Evolutionary conservation across 2,329 filamentous ascomycete species (phyloP), one percentile per base, ranked within the genome.

Genomic region (Penicillium palitans): DNA sequence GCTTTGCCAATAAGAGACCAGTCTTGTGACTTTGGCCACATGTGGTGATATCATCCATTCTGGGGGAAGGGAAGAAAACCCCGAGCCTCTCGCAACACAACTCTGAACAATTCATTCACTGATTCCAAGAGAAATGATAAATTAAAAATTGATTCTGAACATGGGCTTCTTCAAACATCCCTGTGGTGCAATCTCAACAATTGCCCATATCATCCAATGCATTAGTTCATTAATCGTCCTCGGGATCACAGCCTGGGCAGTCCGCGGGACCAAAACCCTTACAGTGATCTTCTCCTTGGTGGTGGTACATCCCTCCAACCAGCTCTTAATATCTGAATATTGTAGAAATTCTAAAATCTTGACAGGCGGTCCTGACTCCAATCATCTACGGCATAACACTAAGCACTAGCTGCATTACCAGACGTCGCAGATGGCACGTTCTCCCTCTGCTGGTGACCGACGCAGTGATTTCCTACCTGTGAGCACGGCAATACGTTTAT

Each of bases 211-310:
- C 10, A 17, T 65, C 7, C 47, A 60, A 40, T 56, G 53, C 9
- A 21, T 59, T 29, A 66, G 63, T 42, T 58, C 65, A 25, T 44
- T 67, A 2, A 47, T 67, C 35, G 60, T 67, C 4, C 50, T 67
- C 10, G 65, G 60, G 21, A 65, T 67, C 49, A 65, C 57, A 42
- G 65, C 57, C 33, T 67, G 65, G 65, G 63, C 65, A 47, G 61
- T 49, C 31, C 40, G 41, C 6, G 49, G 58, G 2, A 57, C 58
- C 7, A 66, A 67, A 31, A 59, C 63, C 10, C 54, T 67, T 3
- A 62, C 63, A 1, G 65, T 67, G 15, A 65, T 67, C 4, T 67
- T 53, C 39, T 33, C 63, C 8, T 33, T 67, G 24, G 55, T 58
- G 1, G 46, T 66, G 25, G 64, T 64, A 55, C 25, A 62, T 64